phyloP scores from a whole-genome alignment of 73 alveolate species.

The Paramecium octaurelia region DNA sequence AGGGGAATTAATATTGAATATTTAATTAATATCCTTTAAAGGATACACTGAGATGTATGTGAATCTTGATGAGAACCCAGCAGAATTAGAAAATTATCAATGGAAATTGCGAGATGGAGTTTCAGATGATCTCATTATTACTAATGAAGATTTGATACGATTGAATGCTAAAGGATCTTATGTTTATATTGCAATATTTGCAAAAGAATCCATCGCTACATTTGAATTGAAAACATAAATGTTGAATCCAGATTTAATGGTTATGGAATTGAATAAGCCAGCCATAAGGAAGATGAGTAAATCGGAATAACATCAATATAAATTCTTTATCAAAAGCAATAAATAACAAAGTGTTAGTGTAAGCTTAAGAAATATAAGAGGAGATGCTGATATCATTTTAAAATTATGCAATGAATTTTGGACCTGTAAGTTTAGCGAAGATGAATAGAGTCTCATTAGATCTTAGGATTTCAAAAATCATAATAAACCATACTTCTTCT shows the following conservation, averaged over 20 bases:
- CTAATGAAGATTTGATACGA: neutral
- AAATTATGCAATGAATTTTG: neutral
- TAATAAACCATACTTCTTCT: neutral
- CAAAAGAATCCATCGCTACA: neutral
- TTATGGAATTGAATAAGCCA: neutral
- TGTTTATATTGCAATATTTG: neutral
- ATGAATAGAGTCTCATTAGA: neutral
- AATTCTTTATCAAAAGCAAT: neutral
- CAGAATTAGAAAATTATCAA: neutral
- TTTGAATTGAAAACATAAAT: neutral
- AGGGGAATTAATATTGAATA: neutral
- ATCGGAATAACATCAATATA: neutral
- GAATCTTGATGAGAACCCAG: neutral
- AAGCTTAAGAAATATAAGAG: neutral
- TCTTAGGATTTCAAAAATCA: neutral
- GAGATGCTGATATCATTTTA: neutral
- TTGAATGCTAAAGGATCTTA: neutral
- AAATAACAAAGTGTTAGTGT: neutral
- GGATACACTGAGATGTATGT: slow-evolving; percentile 10
- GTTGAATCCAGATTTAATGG: neutral
- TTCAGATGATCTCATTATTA: neutral
- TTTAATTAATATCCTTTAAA: neutral
- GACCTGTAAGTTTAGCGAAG: neutral
- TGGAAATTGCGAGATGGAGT: neutral
- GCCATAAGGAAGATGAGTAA: neutral